Base-by-base conservation (phyloP, 768 basidiomycete species). In the Agrocybe pediades region DNA sequence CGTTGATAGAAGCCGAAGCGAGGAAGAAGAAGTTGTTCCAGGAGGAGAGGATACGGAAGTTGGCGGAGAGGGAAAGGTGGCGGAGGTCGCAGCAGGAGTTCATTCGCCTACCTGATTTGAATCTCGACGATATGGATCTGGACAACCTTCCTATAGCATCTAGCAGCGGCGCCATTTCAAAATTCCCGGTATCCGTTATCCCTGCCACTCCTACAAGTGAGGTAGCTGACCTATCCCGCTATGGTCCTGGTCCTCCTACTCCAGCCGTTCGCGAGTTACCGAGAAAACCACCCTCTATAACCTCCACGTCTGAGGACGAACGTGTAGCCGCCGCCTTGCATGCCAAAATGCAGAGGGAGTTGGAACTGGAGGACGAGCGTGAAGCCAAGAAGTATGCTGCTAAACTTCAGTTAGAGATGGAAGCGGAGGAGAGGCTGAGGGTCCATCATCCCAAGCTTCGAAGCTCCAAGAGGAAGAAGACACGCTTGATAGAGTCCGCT, bases 1-100 rank as follows among this genome's bases (percentile, higher is more conserved):
- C 27, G 9, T 13, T 21, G 15, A 5, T n/a, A 4, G 51, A 53
- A 39, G 36, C 33, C 5, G 26, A 56, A 30, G 51, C 16, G 19
- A 41, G n/a, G 21, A 42, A 36, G 15, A 49, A 50, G 54, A 52
- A 41, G 33, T 41, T 49, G 23, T 46, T 29, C 2, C 56, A 61
- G 45, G 51, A 49, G 6, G 54, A 61, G 27, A 36, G 44, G 1
- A 24, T 46, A 17, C 43, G 46, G 15, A 53, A 30, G 36, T 43
- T 49, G 27, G 56, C 60, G 15, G 60, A 61, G 51, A 51, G 48
- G 9, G 54, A 58, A 41, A 42, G 53, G 15, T 61, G 56, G 56
- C 30, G 40, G n/a, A 61, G 46, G 41, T 57, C 60, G 15, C 56
- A 54, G 26, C 46, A 51, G 30, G 56, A 58, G 24, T 61, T 58